Conservation (phyloP, 164 flowering plant genomes). For the Vitis amurensis region DNA sequence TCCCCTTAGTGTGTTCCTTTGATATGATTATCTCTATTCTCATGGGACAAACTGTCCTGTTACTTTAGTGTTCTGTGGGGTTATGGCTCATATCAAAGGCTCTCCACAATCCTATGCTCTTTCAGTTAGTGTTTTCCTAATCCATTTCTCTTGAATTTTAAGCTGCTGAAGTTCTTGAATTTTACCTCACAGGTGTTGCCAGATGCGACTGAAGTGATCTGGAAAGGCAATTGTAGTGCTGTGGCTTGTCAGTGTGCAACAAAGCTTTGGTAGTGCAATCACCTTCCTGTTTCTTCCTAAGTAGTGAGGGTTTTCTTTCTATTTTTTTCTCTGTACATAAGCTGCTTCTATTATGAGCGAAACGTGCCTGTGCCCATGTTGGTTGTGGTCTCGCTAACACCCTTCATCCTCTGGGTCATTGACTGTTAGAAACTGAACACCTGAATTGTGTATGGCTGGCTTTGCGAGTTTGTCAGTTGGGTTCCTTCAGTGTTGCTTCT, state of each 20-base stretch:
- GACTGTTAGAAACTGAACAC: neutral
- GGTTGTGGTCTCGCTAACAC: neutral
- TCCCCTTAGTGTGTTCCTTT: too few species aligned
- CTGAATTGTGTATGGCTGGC: neutral
- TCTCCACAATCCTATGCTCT: too few species aligned
- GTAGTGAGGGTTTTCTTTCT: neutral
- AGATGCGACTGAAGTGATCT: neutral
- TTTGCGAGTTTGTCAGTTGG: neutral
- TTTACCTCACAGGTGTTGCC: constrained; percentile 3
- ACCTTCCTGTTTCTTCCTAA: neutral
- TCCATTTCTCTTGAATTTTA: too few species aligned
- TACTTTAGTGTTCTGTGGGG: too few species aligned
- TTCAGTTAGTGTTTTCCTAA: too few species aligned
- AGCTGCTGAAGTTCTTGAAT: neutral
- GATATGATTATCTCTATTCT: too few species aligned
- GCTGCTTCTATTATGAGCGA: neutral
- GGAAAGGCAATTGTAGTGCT: neutral
- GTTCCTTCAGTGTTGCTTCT: neutral
- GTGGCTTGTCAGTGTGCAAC: neutral
- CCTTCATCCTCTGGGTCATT: neutral
- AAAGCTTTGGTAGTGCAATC: neutral
- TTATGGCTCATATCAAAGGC: too few species aligned
- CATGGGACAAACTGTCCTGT: too few species aligned
- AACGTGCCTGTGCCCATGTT: neutral
- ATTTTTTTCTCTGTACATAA: constrained; percentile 4